Evolutionary conservation across 345 rosid genomes (phyloP).

Genomic region (Ceriops tagal): DNA sequence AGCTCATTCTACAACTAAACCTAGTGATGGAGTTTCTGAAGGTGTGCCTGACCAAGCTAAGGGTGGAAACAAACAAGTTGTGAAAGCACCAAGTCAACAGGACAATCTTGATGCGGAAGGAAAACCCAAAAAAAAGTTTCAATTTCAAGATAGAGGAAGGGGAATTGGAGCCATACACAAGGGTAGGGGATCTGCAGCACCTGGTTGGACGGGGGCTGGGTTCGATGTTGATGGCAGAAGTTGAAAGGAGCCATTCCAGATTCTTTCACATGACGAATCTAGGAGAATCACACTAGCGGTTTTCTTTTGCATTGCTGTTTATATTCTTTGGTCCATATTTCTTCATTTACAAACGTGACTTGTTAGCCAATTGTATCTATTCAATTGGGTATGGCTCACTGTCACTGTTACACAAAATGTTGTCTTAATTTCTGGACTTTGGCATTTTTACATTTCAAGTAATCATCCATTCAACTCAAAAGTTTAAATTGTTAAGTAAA

Average conservation of each 20-base stretch:
- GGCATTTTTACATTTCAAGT: too few species aligned
- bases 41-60: slow-evolving; percentile 25
- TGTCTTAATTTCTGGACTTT: background rate
- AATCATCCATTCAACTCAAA: too few species aligned
- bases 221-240: slow-evolving; percentile 74
- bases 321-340: background rate
- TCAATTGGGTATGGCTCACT: background rate
- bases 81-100: slow-evolving; percentile 40
- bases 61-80: slow-evolving; percentile 1
- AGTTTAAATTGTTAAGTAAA: too few species aligned
- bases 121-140: slow-evolving; percentile 53
- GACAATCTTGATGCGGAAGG: slow-evolving; percentile 48
- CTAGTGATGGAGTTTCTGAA: slow-evolving; percentile 20
- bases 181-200: slow-evolving; percentile 49
- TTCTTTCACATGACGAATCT: slow-evolving; percentile 13
- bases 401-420: slow-evolving; percentile 2
- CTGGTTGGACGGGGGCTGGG: slow-evolving; percentile 78
- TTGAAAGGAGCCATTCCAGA: slow-evolving; percentile 21
- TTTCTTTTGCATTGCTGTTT: background rate
- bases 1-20: slow-evolving; percentile 26
- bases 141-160: slow-evolving; percentile 60
- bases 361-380: background rate
- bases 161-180: slow-evolving; percentile 53
- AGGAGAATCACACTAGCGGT: background rate
- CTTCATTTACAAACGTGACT: background rate